Percentiles rank a stretch among this genome's conserved stretches.
These are phyloP conservation scores for Quercus robur DNA, from an alignment of 306 rosid genomes.

Conservation along the genomic window DNA sequence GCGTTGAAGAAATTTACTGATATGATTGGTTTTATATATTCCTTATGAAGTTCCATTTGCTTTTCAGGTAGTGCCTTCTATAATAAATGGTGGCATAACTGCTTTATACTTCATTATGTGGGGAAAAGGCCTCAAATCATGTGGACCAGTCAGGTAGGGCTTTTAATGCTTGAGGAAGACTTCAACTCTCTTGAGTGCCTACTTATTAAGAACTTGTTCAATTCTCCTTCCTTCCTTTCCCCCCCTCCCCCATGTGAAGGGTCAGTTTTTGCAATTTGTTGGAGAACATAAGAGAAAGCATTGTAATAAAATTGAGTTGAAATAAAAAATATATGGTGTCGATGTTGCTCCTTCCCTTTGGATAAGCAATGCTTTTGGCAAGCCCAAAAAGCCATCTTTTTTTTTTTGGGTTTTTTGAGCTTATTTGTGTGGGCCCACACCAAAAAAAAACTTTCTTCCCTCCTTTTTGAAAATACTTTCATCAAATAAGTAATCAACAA, in stretches of 20 bases:
- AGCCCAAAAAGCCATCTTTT: no score
- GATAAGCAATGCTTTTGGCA: not conserved
- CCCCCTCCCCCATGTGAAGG: not conserved
- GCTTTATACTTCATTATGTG: conserved; percentile 83
- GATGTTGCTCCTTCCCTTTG: not conserved
- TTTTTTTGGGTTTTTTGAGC: no score
- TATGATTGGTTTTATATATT: conserved; percentile 14
- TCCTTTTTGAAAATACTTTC: no score
- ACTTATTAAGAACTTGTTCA: not conserved
- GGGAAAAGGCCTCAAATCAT: conserved; percentile 98
- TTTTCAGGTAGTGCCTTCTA: conserved; percentile 87
- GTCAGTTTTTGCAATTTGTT: conserved; percentile 5
- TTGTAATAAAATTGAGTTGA: not conserved
- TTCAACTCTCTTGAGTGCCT: conserved; percentile 13
- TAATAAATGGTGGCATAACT: conserved; percentile 91
- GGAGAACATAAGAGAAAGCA: not conserved
- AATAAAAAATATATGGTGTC: not conserved
- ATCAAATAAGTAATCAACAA: no score
- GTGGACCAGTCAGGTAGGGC: conserved; percentile 96
- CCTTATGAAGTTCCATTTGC: conserved; percentile 22
- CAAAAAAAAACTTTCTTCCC: no score
- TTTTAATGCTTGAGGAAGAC: conserved; percentile 20
- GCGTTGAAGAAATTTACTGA: not conserved
- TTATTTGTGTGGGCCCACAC: no score
- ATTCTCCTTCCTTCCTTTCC: not conserved